Evolutionary conservation across 495 filamentous ascomycete genomes (phyloP).

Genomic region (Penicillium taxi): DNA sequence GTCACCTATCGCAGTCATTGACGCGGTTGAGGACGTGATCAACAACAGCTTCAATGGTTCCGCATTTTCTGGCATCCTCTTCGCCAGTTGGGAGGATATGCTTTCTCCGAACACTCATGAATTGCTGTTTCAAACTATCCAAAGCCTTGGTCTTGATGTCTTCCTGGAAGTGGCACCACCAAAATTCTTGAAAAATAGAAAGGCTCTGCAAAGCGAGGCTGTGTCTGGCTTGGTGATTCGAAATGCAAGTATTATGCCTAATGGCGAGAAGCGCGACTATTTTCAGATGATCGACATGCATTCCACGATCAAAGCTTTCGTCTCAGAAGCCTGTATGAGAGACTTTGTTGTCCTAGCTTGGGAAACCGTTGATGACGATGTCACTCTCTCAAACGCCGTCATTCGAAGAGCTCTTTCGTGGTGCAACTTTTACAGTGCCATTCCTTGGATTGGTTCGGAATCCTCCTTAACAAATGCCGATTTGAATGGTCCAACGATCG

Average conservation of each 20-base stretch:
- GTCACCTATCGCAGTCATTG: constrained; percentile 18
- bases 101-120: constrained; percentile 27
- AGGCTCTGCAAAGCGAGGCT: constrained; percentile 26
- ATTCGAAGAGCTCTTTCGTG: constrained; percentile 46
- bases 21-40: constrained; percentile 28
- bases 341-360: constrained; percentile 42
- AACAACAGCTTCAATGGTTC: constrained; percentile 24
- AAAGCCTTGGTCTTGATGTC: constrained; percentile 33
- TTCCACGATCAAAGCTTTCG: constrained; percentile 45
- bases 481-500: constrained; percentile 25
- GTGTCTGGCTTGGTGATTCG: constrained; percentile 40
- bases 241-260: constrained; percentile 42
- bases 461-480: constrained; percentile 35
- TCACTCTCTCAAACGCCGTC: constrained; percentile 41
- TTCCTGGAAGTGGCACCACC: constrained; percentile 45
- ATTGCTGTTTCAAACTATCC: constrained; percentile 29
- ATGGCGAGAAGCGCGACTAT: constrained; percentile 44
- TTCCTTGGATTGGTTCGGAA: constrained; percentile 42
- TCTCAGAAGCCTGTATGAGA: constrained; percentile 43
- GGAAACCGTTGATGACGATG: constrained; percentile 49
- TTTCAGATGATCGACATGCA: constrained; percentile 38
- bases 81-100: constrained; percentile 42
- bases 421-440: constrained; percentile 49
- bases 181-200: constrained; percentile 37
- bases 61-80: constrained; percentile 38